Evolutionary conservation across 805 yeast genomes (phyloP).

Genomic region (Saturnispora saitoi): DNA sequence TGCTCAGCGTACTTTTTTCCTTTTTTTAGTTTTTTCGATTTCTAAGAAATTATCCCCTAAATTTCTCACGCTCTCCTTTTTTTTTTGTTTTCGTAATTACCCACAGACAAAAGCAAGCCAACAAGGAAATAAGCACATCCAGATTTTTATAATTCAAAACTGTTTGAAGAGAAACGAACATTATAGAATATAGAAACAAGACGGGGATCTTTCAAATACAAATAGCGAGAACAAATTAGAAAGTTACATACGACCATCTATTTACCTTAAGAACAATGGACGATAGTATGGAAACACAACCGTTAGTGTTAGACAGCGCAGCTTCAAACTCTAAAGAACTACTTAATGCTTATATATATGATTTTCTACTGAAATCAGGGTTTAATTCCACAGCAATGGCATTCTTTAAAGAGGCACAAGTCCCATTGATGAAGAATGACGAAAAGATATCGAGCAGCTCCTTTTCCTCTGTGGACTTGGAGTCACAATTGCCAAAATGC

Average conservation of each 20-base stretch:
- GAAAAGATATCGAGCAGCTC: conserved; percentile 8
- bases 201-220: not conserved
- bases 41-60: too few relatives aligned
- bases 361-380: conserved; percentile 69
- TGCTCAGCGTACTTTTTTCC: too few relatives aligned
- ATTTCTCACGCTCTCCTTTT: too few relatives aligned
- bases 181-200: not conserved
- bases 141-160: too few relatives aligned
- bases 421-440: conserved; percentile 37
- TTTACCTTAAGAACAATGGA: not conserved
- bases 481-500: conserved; percentile 37
- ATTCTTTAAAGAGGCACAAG: conserved; percentile 70
- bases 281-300: conserved; percentile 8
- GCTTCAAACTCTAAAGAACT: conserved; percentile 49
- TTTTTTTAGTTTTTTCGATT: too few relatives aligned
- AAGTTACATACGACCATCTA: too few relatives aligned
- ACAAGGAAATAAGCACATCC: too few relatives aligned
- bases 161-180: too few relatives aligned
- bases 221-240: not conserved
- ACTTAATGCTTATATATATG: conserved; percentile 79
- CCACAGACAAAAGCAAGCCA: too few relatives aligned
- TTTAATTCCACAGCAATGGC: conserved; percentile 63
- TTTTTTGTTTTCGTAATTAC: too few relatives aligned
- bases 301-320: conserved; percentile 33
- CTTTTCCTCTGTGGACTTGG: not conserved